Conservation (phyloP, 805 yeast genomes). For the Candida pseudoglaebosa region DNA sequence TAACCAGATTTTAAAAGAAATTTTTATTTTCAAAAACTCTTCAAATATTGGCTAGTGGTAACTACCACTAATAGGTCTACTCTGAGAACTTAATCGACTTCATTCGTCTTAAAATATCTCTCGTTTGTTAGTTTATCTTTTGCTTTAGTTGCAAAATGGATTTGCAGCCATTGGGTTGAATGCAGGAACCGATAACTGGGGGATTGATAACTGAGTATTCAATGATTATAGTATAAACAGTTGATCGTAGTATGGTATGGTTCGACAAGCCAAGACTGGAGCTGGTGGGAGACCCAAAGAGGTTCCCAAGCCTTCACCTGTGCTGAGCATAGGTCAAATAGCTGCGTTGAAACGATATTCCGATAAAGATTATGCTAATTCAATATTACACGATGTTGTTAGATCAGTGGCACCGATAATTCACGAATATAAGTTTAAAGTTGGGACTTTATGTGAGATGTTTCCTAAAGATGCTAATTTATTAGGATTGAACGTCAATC, state of each 20-base stretch:
- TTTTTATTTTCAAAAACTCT: no score
- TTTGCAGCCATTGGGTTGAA: no score
- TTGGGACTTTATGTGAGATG: conserved; percentile 72
- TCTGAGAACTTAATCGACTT: no score
- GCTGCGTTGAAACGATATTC: conserved; percentile 34
- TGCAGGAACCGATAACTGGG: no score
- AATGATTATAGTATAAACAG: no score
- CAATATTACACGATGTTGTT: conserved; percentile 65
- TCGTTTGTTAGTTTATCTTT: no score
- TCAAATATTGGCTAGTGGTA: no score
- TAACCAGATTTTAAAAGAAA: no score
- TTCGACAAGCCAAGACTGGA: conserved; percentile 6
- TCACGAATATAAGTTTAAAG: conserved; percentile 60
- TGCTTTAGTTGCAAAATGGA: no score
- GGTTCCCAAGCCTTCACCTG: conserved; percentile 30
- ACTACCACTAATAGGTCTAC: no score
- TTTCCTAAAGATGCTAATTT: conserved; percentile 63
- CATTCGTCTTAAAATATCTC: no score
- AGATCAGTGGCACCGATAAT: conserved; percentile 73
- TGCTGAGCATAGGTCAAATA: conserved; percentile 30
- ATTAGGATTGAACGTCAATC: conserved; percentile 79
- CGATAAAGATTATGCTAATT: conserved; percentile 37
- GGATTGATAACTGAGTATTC: no score
- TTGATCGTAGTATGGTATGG: conserved; percentile 10
- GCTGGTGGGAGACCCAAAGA: conserved; percentile 4